Base-by-base conservation (phyloP, 495 filamentous ascomycete species). In the Aspergillus sparsus region DNA sequence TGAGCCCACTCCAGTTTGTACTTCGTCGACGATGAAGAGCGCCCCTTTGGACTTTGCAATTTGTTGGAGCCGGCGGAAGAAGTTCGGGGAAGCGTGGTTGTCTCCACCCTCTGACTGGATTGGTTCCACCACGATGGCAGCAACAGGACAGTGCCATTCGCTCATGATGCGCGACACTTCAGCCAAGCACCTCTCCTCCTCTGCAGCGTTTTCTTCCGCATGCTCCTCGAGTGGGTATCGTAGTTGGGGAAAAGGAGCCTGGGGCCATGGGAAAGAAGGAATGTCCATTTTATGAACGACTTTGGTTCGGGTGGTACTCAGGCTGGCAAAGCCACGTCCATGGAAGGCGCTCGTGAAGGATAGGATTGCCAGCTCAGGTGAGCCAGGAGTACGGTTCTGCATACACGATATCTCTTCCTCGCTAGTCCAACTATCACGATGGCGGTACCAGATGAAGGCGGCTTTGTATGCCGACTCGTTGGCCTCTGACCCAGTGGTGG, bases 381-480 rank as follows among this genome's bases (percentile, higher is more conserved):
- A 87, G 13, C 92, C 91, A 10, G 93, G 93, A 1, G 81, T 62
- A 69, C 93, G 77, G 82, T 98, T 98, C 62, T 83, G 73, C 94
- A 98, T 98, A 11, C 7, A 11, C 6, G 42, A n/a, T 2, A 15
- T 15, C n/a, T 45, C 12, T 6, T 45, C 42, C 7, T 45, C 12
- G 8, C 6, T 15, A 15, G 42, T 12, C 42, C 42, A 45, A 67
- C 85, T 79, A 7, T 84, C 86, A 21, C 92, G 83, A 69, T 92
- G 91, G 21, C 93, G 88, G 62, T 89, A 88, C 85, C 89, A 98
- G 87, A 98, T 98, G 82, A 97, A 98, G 56, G 94, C 94, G 37
- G 94, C 94, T 75, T 98, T 98, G 83, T 93, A 98, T 50, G 95
- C 95, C 13, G 91, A 91, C 76, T 98, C 95, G 80, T 97, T 98